phyloP scores from a whole-genome alignment of 2,329 filamentous ascomycete genomes.

The Epichloe hybrida region DNA sequence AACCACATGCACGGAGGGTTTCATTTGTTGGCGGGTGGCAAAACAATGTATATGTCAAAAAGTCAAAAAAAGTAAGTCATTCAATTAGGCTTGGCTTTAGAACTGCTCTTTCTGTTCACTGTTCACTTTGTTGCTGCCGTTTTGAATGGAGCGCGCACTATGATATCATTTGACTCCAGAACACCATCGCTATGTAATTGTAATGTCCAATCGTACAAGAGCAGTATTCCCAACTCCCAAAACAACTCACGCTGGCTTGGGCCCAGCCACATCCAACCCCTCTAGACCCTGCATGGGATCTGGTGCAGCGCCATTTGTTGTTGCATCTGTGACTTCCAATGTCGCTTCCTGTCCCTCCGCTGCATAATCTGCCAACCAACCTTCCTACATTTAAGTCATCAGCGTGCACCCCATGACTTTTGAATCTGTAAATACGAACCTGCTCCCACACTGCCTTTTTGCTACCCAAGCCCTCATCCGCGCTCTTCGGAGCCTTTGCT shows the following conservation, averaged over 20 bases:
- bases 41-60: constrained; percentile 10
- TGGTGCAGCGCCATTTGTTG: constrained; percentile 38
- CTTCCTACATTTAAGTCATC: constrained; percentile 49
- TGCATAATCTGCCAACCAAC: constrained; percentile 80
- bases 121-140: constrained; percentile 11
- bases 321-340: constrained; percentile 9
- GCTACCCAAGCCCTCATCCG: constrained; percentile 76
- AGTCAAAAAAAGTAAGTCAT: constrained; percentile 2
- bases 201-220: constrained; percentile 11
- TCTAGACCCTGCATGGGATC: constrained; percentile 96
- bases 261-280: constrained; percentile 85
- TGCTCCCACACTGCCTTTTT: constrained; percentile 96
- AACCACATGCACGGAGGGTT: constrained; percentile 3
- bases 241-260: constrained; percentile 52
- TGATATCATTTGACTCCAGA: constrained; percentile 15
- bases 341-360: constrained; percentile 58
- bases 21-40: constrained; percentile 2
- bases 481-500: constrained; percentile 83
- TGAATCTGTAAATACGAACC: constrained; percentile 38
- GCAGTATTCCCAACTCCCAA: constrained; percentile 2
- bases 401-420: not conserved
- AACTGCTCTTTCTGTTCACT: constrained; percentile 2
- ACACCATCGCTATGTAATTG: constrained; percentile 36
- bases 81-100: constrained; percentile 7
- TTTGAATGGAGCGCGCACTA: constrained; percentile 4